These are phyloP conservation scores for Boletellus sp. DNA, from an alignment of 1,284 basidiomycete genomes.

Conservation along the genomic window DNA sequence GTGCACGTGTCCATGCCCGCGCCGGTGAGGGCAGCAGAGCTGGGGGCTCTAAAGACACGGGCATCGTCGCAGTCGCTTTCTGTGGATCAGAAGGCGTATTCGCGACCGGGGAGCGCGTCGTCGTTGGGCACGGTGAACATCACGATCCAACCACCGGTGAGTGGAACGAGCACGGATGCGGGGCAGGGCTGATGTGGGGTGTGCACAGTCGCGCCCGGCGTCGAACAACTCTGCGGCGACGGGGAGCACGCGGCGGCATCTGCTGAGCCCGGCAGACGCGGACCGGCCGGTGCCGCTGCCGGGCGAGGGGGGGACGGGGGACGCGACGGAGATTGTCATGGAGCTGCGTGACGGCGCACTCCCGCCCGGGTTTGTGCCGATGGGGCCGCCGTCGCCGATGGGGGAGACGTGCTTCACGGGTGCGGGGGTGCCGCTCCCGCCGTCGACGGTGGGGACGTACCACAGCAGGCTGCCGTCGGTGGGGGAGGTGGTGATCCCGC, in stretches of 20 bases:
- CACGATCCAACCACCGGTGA: constrained; percentile 32
- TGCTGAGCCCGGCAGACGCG: constrained; percentile 33
- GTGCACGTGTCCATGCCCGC: constrained; percentile 35
- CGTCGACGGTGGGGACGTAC: constrained; percentile 26
- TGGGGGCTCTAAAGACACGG: constrained; percentile 19
- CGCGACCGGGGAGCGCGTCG: constrained; percentile 28
- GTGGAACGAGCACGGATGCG: constrained; percentile 3
- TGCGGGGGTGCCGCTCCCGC: constrained; percentile 24
- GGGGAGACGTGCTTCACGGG: constrained; percentile 22
- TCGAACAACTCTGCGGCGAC: constrained; percentile 29
- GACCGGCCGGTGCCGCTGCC: constrained; percentile 33
- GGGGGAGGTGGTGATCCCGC: constrained; percentile 25
- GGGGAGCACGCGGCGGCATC: constrained; percentile 18
- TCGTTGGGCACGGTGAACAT: constrained; percentile 33
- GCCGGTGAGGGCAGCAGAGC: constrained; percentile 25
- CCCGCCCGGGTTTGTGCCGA: constrained; percentile 30
- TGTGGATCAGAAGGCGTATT: constrained; percentile 16
- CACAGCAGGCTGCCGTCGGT: constrained; percentile 19
- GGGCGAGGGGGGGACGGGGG: constrained; percentile 2
- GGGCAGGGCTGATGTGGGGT: constrained; percentile 2
- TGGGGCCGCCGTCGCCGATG: constrained; percentile 14
- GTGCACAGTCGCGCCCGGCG: constrained; percentile 27
- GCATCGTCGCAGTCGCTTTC: constrained; percentile 22
- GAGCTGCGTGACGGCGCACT: constrained; percentile 21
- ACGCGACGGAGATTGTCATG: constrained; percentile 21